Base-by-base conservation (phyloP, 768 basidiomycete genomes). In the Tylopilus vinaceipallidus region DNA sequence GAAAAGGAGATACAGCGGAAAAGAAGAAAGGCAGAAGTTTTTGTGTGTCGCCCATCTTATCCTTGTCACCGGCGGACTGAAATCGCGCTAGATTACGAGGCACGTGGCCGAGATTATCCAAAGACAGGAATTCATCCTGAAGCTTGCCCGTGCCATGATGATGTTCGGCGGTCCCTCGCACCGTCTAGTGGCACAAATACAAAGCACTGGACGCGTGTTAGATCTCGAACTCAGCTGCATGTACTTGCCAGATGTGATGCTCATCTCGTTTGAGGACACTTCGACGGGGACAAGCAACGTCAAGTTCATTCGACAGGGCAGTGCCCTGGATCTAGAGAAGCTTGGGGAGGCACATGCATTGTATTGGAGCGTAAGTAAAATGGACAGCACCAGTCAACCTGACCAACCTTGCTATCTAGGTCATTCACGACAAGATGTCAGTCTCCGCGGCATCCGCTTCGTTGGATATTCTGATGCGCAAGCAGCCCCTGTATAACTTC, bases 101-200 rank as follows among this genome's bases (percentile, higher is more conserved):
- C 89, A 93, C 56, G 85, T 92, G 24, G 90, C 90, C 2, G 84
- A 86, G 49, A 85, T 92, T 49, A 77, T 91, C 26, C 81, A 82
- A 56, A 76, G 91, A 29, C 89, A 95, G 62, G 86, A 87, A 49
- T 94, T 94, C 69, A 77, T 94, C 42, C 71, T 91, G 66, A 92
- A 91, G 73, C 79, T 93, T 24, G 80, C 86, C 6, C 80, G 88
- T 43, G 83, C 88, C 10, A 83, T 94, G 77, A 94, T 93, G 88
- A 89, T 88, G 80, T 91, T 89, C 56, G 91, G 90, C 10, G 85
- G 84, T 2, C 88, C 90, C 17, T 80, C 85, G 12, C 89, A 95
- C 65, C 85, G 91, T 35, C 75, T 94, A 17, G 88, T 85, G 59
- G 78, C 88, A 2, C 90, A 93, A 63, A 82, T 93, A 48, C 81